These are phyloP conservation scores for Irpex sp. DNA, from an alignment of 1,284 basidiomycete species.

Conservation along the genomic window DNA sequence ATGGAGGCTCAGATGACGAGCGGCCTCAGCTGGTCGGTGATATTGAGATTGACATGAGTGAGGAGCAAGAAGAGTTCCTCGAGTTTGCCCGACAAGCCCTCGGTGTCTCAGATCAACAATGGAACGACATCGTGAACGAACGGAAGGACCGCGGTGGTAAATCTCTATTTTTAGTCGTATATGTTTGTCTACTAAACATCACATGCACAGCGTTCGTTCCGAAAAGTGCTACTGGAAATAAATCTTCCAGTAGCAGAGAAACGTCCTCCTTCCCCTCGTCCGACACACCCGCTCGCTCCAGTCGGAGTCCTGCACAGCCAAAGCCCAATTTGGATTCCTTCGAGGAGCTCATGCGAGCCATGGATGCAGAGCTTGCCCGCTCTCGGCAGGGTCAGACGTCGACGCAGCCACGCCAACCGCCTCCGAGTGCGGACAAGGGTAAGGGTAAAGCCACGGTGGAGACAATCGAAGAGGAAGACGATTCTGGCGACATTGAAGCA, in stretches of 20 bases:
- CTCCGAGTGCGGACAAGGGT: conserved; percentile 15
- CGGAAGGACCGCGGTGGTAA: conserved; percentile 73
- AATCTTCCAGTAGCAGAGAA: conserved; percentile 4
- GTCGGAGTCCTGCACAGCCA: conserved; percentile 27
- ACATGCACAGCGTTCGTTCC: conserved; percentile 64
- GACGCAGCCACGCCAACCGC: conserved; percentile 9
- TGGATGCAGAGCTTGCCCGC: conserved; percentile 79
- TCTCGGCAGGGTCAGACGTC: conserved; percentile 27
- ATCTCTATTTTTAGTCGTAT: conserved; percentile 21
- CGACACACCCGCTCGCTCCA: neutral
- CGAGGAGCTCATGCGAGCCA: conserved; percentile 91
- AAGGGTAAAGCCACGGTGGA: conserved; percentile 33
- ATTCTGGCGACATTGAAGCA: conserved; percentile 58
- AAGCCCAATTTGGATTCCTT: conserved; percentile 85
- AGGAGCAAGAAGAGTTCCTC: conserved; percentile 89
- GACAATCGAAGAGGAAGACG: conserved; percentile 37
- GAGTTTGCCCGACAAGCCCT: conserved; percentile 88
- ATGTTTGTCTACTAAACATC: neutral
- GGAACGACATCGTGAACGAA: conserved; percentile 77
- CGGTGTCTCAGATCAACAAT: conserved; percentile 82
- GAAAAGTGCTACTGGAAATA: conserved; percentile 29
- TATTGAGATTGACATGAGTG: conserved; percentile 81
- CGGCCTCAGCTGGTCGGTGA: conserved; percentile 77
- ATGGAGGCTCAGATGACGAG: conserved; percentile 71
- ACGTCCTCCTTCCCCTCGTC: neutral